Percentiles rank a stretch among this genome's conserved stretches.
These are phyloP conservation scores for Persicaria tinctoria DNA, from an alignment of 148 eudicot species.

Conservation along the genomic window DNA sequence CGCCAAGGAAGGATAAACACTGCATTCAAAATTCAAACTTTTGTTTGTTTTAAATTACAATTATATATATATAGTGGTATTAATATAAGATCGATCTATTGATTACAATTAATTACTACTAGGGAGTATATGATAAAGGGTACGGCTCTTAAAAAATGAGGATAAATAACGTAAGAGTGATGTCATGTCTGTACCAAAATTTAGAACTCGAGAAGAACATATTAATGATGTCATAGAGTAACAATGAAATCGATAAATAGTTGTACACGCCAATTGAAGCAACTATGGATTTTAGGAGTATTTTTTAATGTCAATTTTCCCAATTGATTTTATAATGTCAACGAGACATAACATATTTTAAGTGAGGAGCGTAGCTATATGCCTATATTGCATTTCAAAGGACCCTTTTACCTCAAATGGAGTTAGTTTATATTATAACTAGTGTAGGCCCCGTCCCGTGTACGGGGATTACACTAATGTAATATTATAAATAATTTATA, in stretches of 20 bases:
- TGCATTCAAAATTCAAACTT: conserved; percentile 8
- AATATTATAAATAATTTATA: too few relatives aligned
- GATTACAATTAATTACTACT: too few relatives aligned
- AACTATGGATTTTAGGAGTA: not conserved
- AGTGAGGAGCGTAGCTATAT: too few relatives aligned
- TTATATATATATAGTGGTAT: too few relatives aligned
- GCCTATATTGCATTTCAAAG: too few relatives aligned
- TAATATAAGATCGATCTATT: not conserved
- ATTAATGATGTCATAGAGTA: not conserved
- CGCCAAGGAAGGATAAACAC: not conserved
- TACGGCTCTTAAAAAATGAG: conserved; percentile 4
- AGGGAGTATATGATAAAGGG: not conserved
- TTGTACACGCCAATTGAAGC: not conserved
- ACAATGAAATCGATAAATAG: not conserved
- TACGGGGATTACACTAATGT: too few relatives aligned
- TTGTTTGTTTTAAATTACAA: not conserved
- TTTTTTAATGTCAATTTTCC: not conserved
- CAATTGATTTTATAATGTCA: too few relatives aligned
- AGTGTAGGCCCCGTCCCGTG: too few relatives aligned
- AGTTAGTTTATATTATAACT: too few relatives aligned
- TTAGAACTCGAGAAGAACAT: conserved; percentile 13
- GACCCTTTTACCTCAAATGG: too few relatives aligned
- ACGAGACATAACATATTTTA: too few relatives aligned
- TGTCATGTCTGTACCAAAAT: conserved; percentile 9
- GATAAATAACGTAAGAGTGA: conserved; percentile 4